Conservation (phyloP, 495 filamentous ascomycete genomes). For the Parmelia sp. region DNA sequence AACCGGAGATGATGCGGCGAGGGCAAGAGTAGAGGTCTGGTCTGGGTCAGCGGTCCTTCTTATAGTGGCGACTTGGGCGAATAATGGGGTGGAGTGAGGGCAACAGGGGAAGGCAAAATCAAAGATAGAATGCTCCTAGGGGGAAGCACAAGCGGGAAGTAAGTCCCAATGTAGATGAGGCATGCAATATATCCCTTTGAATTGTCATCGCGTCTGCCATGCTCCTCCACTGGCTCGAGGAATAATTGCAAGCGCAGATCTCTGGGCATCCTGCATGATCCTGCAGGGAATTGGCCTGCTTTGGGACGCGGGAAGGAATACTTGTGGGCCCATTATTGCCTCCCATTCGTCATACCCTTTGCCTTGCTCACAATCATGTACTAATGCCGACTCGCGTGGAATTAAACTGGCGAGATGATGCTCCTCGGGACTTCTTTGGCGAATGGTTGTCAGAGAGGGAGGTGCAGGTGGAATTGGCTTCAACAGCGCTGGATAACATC, state of each 20-base stretch:
- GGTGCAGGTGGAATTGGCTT: background rate
- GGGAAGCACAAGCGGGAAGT: background rate
- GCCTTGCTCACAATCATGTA: background rate
- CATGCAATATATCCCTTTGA: background rate
- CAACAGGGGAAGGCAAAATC: background rate
- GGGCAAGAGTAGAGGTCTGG: background rate
- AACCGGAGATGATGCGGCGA: background rate
- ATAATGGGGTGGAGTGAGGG: background rate
- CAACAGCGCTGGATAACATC: background rate
- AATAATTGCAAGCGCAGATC: background rate
- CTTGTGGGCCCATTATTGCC: background rate
- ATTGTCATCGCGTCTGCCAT: background rate
- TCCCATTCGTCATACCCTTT: background rate
- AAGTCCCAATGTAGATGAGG: too few species aligned
- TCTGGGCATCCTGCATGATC: background rate
- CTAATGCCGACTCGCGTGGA: background rate
- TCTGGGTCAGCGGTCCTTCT: background rate
- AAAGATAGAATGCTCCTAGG: background rate
- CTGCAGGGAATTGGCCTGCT: background rate
- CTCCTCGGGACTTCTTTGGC: background rate
- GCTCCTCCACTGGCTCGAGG: background rate
- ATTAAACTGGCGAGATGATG: background rate
- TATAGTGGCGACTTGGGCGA: background rate
- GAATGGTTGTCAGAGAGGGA: background rate
- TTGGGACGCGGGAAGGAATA: background rate